These are phyloP conservation scores for Psilocybe cubensis DNA, from an alignment of 768 basidiomycete species.

Conservation along the genomic window DNA sequence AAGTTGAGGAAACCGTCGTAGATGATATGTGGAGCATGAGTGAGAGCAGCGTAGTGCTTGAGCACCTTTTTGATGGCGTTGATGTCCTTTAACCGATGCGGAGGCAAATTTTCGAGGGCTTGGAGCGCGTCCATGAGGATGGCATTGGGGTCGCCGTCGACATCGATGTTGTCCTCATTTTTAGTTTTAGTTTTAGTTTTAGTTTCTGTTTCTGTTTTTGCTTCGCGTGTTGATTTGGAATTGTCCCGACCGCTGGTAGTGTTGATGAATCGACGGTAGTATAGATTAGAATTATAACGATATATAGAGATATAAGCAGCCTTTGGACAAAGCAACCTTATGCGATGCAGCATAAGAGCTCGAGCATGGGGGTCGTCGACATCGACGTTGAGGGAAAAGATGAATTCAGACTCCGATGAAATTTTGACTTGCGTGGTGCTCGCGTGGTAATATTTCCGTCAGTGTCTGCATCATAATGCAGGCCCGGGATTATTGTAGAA, in stretches of 20 bases:
- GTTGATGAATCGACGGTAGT: background rate
- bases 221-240: too few species aligned
- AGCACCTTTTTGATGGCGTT: background rate
- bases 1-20: background rate
- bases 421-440: too few species aligned
- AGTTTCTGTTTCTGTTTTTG: too few species aligned
- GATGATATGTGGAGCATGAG: background rate
- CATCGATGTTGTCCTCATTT: background rate
- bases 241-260: background rate
- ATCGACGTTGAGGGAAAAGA: background rate
- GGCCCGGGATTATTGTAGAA: too few species aligned
- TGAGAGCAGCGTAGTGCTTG: background rate
- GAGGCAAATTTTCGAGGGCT: background rate
- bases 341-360: background rate
- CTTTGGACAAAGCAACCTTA: background rate
- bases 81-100: background rate
- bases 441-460: too few species aligned
- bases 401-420: background rate
- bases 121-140: background rate
- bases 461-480: too few species aligned
- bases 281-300: background rate
- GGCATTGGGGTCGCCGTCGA: too few species aligned
- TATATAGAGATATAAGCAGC: background rate
- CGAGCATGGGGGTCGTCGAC: background rate
- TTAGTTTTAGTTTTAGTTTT: background rate